Evolutionary conservation across 139 green algal species (phyloP), one percentile per base, ranked within the genome.

Genomic region (Chlamydomonas sphaeroides): DNA sequence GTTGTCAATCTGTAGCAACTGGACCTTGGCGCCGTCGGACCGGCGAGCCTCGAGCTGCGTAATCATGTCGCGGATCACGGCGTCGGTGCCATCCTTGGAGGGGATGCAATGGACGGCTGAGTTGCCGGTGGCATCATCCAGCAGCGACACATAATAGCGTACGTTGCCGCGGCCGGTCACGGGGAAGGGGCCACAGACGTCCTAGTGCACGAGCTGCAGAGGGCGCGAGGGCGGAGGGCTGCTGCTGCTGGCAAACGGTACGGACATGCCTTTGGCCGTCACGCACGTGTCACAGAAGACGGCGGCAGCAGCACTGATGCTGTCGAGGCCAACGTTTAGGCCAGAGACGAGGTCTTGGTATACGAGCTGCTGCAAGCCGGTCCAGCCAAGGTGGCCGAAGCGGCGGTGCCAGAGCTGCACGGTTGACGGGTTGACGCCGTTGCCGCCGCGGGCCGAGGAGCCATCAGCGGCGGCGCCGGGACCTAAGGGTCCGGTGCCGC

Each of bases 131-230:
- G 36, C 61, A 49, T 86, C 80, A 53, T 86, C 80, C 71, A 87
- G 63, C 28, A 87, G 45, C 3, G 82, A 83, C 2, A 63, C 65
- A 2, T 67, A 5, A 57, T 87, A 87, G 57, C 45, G 56, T 5
- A 1, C 25, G 30, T 73, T 21, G 66, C 38, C 42, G 39, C 6
- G 38, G 42, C 42, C 38, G 10, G 14, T 51, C 45, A 14, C 14
- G 45, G 36, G 23, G 0, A 80, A 28, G 18, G 69, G 68, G 28
- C 68, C 68, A 2, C 41, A 76, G 6, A 86, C 41, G 49, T 86
- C 80, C 59, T 36, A 80, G 62, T 86, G 80, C n/a, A 80, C 30
- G 5, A 86, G 59, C 15, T 76, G 26, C 49, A 80, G 57, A 1
- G 35, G 38, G 28, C 39, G 45, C 10, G 10, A 14, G 10, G 10